phyloP scores from a whole-genome alignment of 2,329 filamentous ascomycete species.

The Stagonosporopsis chrysanthemi region DNA sequence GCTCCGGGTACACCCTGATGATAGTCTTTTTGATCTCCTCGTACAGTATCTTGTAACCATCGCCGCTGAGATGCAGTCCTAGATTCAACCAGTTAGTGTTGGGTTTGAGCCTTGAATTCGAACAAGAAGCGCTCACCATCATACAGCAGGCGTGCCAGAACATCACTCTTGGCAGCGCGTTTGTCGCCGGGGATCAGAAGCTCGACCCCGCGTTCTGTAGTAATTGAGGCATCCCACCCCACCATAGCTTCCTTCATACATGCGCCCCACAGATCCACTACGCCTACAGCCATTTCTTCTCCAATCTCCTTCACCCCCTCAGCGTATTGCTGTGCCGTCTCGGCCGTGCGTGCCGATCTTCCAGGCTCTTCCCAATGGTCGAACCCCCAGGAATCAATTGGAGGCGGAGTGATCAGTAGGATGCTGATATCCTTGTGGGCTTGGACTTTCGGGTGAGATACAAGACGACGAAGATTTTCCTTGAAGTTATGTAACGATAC shows the following conservation, averaged over 20 bases:
- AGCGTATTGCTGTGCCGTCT: conserved; percentile 10
- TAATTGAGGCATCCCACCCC: conserved; percentile 4
- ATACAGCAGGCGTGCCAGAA: conserved; percentile 9
- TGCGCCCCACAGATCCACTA: conserved; percentile 17
- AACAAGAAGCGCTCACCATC: conserved; percentile 10
- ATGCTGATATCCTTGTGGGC: conserved; percentile 10
- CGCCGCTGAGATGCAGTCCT: conserved; percentile 14
- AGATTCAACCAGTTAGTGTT: not conserved
- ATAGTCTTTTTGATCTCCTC: conserved; percentile 14
- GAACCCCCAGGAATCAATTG: conserved; percentile 15
- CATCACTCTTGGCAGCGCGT: conserved; percentile 5
- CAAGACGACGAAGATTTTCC: conserved; percentile 7
- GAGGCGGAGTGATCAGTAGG: conserved; percentile 7
- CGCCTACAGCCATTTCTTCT: not conserved
- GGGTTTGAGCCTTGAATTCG: not conserved
- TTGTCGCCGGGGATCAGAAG: conserved; percentile 13
- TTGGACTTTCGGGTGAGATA: conserved; percentile 5
- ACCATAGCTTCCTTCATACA: conserved; percentile 15
- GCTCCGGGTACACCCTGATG: conserved; percentile 8
- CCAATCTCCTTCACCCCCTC: conserved; percentile 8
- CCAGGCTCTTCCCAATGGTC: conserved; percentile 20
- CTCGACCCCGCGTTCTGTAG: conserved; percentile 9
- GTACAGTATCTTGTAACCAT: conserved; percentile 14
- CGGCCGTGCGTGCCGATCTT: conserved; percentile 21
- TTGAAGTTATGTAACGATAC: conserved; percentile 8